A percentile compares a stretch with the other conserved stretches of the same genome.
Conservation (phyloP, 2,329 filamentous ascomycete species). For the Xylaria digitata region DNA sequence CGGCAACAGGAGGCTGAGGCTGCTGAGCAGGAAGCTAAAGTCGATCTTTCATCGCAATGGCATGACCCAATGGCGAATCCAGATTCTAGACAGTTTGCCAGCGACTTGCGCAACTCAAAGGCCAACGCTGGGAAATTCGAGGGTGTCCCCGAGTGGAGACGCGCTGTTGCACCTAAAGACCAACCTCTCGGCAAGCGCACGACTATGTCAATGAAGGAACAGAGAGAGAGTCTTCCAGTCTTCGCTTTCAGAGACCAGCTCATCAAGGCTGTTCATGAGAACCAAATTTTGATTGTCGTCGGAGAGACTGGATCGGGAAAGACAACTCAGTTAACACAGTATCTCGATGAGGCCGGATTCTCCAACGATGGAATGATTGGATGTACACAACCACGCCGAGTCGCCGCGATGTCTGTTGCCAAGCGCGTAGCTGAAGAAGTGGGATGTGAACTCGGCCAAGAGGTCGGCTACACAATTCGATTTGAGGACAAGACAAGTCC, state of each 20-base stretch:
- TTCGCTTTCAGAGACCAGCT: constrained; percentile 89
- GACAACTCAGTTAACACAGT: constrained; percentile 96
- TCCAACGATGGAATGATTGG: constrained; percentile 89
- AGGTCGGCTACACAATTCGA: constrained; percentile 96
- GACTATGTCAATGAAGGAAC: constrained; percentile 92
- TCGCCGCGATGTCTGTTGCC: constrained; percentile 96
- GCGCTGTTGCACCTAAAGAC: constrained; percentile 81
- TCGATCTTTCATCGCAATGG: constrained; percentile 92
- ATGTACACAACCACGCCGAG: constrained; percentile 95
- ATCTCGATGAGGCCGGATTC: constrained; percentile 91
- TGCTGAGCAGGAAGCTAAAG: constrained; percentile 79
- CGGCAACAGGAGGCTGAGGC: constrained; percentile 87
- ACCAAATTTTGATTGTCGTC: constrained; percentile 94
- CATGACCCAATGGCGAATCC: constrained; percentile 94
- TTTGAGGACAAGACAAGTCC: constrained; percentile 95
- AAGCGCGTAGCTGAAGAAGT: constrained; percentile 97
- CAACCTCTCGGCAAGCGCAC: constrained; percentile 87
- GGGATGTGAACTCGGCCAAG: constrained; percentile 87
- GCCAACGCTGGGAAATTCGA: constrained; percentile 69
- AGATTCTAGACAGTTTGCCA: constrained; percentile 87
- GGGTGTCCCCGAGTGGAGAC: constrained; percentile 91
- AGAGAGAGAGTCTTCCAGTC: constrained; percentile 89
- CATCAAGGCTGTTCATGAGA: constrained; percentile 84
- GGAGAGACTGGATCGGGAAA: constrained; percentile 98
- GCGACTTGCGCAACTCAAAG: constrained; percentile 79